These are phyloP conservation scores for Lactarius vividus DNA, from an alignment of 768 basidiomycete genomes.

Conservation along the genomic window DNA sequence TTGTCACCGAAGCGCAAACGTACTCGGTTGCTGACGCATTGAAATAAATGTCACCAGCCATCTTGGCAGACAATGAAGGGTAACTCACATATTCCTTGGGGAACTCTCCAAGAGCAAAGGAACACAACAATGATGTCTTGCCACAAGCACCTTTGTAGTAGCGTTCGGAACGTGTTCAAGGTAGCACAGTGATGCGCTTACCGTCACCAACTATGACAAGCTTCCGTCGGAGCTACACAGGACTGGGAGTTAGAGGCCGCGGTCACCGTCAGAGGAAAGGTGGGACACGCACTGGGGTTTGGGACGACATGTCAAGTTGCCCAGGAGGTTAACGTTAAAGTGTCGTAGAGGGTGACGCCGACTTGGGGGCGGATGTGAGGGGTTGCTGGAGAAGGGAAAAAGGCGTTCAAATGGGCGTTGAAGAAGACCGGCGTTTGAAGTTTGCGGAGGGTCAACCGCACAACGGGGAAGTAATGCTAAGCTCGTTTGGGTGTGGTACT, in stretches of 20 bases:
- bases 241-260: conserved; percentile 5
- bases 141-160: conserved; percentile 78
- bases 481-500: conserved; percentile 9
- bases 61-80: neutral
- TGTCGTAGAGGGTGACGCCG: neutral
- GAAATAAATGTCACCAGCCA: neutral
- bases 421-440: conserved; percentile 11
- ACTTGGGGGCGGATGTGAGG: neutral
- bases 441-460: conserved; percentile 6
- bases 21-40: conserved; percentile 46
- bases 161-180: conserved; percentile 12
- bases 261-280: conserved; percentile 13
- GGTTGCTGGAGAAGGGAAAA: conserved; percentile 1
- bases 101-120: conserved; percentile 92
- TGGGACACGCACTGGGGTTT: conserved; percentile 22
- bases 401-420: neutral
- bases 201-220: conserved; percentile 98
- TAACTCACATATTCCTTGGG: conserved; percentile 89
- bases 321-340: neutral
- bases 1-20: conserved; percentile 25
- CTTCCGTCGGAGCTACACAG: conserved; percentile 80
- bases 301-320: conserved; percentile 25
- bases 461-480: neutral
- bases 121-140: conserved; percentile 88
- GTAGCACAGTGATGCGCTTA: conserved; percentile 36